Evolutionary conservation across 768 basidiomycete species (phyloP).

Genomic region (Mycena venus): DNA sequence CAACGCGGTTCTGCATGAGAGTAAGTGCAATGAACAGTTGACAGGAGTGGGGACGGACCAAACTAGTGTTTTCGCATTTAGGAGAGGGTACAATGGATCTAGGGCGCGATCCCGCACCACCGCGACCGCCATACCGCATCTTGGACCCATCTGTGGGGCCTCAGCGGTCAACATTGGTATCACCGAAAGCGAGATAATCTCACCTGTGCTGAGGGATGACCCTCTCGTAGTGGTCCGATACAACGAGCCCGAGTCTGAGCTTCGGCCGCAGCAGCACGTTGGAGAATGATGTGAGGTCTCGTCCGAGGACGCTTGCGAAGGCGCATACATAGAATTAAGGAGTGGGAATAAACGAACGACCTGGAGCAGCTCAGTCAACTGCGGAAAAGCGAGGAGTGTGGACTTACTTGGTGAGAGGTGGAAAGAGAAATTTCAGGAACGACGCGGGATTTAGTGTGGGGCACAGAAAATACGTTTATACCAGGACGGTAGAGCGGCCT

Average conservation of each 20-base stretch:
- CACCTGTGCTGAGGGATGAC: background rate
- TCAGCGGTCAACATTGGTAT: background rate
- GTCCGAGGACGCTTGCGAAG: background rate
- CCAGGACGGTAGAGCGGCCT: background rate
- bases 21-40: too few species aligned
- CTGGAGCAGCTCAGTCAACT: background rate
- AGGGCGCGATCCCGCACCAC: constrained; percentile 16
- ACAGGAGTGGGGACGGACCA: background rate
- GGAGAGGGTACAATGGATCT: background rate
- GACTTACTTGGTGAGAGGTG: background rate
- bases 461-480: background rate
- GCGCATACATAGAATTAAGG: background rate
- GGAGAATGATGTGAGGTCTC: background rate
- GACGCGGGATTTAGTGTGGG: background rate
- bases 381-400: too few species aligned
- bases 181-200: background rate
- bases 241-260: background rate
- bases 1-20: too few species aligned
- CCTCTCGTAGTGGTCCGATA: background rate
- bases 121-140: constrained; percentile 19
- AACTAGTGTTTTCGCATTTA: background rate
- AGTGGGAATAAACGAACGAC: background rate
- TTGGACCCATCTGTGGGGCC: background rate
- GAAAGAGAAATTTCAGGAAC: background rate
- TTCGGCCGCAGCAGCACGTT: background rate